Evolutionary conservation across 192 early-diverging fungal species (phyloP), one percentile per base, ranked within the genome.

Genomic region (Chytriomyces sp.): DNA sequence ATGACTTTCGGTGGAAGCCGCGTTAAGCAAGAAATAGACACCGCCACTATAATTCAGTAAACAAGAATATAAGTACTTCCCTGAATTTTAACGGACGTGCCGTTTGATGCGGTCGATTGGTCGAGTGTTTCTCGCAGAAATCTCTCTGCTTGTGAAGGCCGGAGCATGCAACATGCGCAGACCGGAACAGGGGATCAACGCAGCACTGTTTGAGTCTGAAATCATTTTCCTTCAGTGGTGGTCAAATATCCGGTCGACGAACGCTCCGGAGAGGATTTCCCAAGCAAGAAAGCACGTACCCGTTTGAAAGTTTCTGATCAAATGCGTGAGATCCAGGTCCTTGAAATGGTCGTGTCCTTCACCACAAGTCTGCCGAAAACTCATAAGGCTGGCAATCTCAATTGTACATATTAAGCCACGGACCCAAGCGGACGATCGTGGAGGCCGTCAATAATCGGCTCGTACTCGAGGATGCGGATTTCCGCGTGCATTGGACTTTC

Each of bases 21-120:
- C 5, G 22, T n/a, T 22, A 7, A 33, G 31, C 22, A n/a, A 65
- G 12, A 63, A 34, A 30, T 36, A 30, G 39, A 26, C 22, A 37
- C 17, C 2, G n/a, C 39, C n/a, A 41, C 3, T 69, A 14, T 57
- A 14, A 22, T 64, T 12, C 14, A 26, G 22, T 25, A 14, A 53
- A 39, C 17, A n/a, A 25, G 25, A 17, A 36, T 22, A 25, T 14
- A 12, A 25, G 12, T 4, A 71, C 65, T 4, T 88, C 74, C 1
- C n/a, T n/a, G 82, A 78, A 60, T 89, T 79, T 6, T 70, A 64
- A 3, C 56, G 37, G 6, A 88, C 76, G 59, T 90, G 85, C 8
- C 84, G 81, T 54, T 88, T 85, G 22, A 89, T 83, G n/a, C 82
- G 74, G 71, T 90, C 88, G 69, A 91, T 89, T 85, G 80, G 54